These are phyloP conservation scores for Choiromyces venosus DNA, from an alignment of 495 filamentous ascomycete genomes.

Conservation along the genomic window DNA sequence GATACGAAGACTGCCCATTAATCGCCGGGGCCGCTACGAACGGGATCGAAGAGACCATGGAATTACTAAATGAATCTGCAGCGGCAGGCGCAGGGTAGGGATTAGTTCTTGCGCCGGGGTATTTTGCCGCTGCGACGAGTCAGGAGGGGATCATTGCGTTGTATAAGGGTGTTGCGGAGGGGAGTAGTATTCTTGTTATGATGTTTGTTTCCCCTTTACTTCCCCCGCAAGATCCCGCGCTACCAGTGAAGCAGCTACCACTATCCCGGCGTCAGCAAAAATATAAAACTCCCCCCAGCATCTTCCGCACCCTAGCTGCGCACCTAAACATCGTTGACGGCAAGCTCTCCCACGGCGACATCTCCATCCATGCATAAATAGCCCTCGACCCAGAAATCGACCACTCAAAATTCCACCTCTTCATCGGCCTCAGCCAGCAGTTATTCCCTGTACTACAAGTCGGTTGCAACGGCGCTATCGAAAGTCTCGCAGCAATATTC, in stretches of 20 bases:
- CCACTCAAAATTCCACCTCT: constrained; percentile 53
- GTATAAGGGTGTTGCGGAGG: constrained; percentile 53
- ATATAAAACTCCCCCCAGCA: constrained; percentile 51
- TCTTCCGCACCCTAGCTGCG: constrained; percentile 51
- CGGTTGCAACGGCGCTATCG: constrained; percentile 59
- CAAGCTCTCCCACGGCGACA: constrained; percentile 63
- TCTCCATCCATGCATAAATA: constrained; percentile 58
- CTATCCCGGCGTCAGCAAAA: constrained; percentile 62
- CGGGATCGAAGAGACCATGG: constrained; percentile 58
- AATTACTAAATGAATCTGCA: constrained; percentile 53
- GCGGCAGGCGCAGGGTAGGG: constrained; percentile 61
- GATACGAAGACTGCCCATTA: constrained; percentile 58
- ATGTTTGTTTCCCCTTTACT: constrained; percentile 44
- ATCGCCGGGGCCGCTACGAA: constrained; percentile 64
- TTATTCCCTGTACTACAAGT: constrained; percentile 56
- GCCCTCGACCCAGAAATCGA: constrained; percentile 50
- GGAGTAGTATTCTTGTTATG: constrained; percentile 52
- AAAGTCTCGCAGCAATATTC: constrained; percentile 59
- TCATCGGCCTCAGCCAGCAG: constrained; percentile 62
- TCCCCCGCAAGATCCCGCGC: not conserved
- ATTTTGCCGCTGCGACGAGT: constrained; percentile 50
- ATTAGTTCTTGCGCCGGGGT: constrained; percentile 54
- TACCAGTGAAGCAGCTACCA: constrained; percentile 50
- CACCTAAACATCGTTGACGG: constrained; percentile 61
- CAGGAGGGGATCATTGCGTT: constrained; percentile 52